Percentiles rank a stretch among this genome's conserved stretches.
These are phyloP conservation scores for Tetraselmis striata DNA, from an alignment of 139 green algal genomes.

Conservation along the genomic window DNA sequence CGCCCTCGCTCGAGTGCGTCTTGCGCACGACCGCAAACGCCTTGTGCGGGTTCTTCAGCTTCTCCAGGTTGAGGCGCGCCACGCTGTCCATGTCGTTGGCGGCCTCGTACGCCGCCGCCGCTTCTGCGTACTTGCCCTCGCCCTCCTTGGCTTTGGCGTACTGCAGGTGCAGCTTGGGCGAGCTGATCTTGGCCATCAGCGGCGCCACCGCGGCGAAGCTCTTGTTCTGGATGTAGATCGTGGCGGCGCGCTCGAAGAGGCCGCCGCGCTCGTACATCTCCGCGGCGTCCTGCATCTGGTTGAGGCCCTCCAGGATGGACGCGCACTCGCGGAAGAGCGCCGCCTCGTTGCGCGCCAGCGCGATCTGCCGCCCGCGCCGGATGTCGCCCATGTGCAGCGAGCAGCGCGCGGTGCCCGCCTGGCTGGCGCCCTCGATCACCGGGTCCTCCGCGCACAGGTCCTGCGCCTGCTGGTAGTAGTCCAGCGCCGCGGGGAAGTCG, in stretches of 20 bases:
- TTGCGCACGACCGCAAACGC: constrained; percentile 60
- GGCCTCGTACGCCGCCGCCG: constrained; percentile 48
- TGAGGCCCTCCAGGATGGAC: constrained; percentile 55
- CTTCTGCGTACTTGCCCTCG: constrained; percentile 43
- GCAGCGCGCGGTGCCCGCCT: constrained; percentile 47
- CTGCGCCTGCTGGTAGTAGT: constrained; percentile 45
- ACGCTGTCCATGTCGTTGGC: constrained; percentile 54
- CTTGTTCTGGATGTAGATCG: constrained; percentile 69
- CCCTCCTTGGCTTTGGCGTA: constrained; percentile 72
- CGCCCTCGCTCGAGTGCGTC: constrained; percentile 35
- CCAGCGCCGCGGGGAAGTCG: constrained; percentile 36
- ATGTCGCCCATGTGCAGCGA: constrained; percentile 60
- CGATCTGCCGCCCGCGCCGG: constrained; percentile 42
- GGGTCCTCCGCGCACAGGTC: neutral
- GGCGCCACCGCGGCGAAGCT: constrained; percentile 56
- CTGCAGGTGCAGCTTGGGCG: constrained; percentile 60
- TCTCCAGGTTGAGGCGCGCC: constrained; percentile 61
- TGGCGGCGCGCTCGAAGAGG: constrained; percentile 59
- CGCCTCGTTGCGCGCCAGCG: constrained; percentile 32
- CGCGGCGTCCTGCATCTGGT: constrained; percentile 58
- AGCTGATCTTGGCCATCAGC: constrained; percentile 58
- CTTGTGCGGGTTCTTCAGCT: constrained; percentile 46
- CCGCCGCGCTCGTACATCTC: constrained; percentile 70
- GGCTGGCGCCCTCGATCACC: constrained; percentile 27
- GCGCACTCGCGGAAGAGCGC: constrained; percentile 65